Conservation (phyloP, 2,329 filamentous ascomycete species). For the Fusarium domesticum region DNA sequence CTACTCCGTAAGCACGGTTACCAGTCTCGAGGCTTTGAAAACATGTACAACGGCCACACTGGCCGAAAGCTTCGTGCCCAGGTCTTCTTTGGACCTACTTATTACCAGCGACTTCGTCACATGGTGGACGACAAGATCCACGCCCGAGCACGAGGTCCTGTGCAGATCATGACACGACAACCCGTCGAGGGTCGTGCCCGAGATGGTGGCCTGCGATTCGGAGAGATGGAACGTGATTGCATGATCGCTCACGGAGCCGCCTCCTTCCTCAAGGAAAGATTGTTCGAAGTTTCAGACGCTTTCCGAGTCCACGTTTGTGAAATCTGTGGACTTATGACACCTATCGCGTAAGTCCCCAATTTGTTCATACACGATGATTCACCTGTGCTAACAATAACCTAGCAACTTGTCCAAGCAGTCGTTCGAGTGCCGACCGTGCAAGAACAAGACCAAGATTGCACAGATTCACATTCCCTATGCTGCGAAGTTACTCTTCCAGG, state of each 20-base stretch:
- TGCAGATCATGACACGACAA: constrained; percentile 95
- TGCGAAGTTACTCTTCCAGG: constrained; percentile 97
- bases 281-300: constrained; percentile 96
- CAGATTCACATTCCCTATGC: constrained; percentile 98
- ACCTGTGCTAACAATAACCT: constrained; percentile 33
- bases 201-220: constrained; percentile 97
- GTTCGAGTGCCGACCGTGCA: constrained; percentile 95
- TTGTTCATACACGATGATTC: not conserved
- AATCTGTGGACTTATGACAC: constrained; percentile 98
- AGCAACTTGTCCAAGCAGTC: constrained; percentile 93
- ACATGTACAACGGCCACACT: constrained; percentile 99
- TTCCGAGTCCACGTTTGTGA: constrained; percentile 98
- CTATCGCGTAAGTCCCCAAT: constrained; percentile 92
- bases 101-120: constrained; percentile 96
- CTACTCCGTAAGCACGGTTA: constrained; percentile 87
- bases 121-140: constrained; percentile 99
- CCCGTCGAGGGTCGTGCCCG: constrained; percentile 97
- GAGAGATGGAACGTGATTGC: constrained; percentile 99
- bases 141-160: constrained; percentile 92
- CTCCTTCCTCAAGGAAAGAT: constrained; percentile 92
- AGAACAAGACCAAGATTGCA: constrained; percentile 98
- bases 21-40: constrained; percentile 94
- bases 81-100: constrained; percentile 95
- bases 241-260: constrained; percentile 99
- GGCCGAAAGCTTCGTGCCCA: constrained; percentile 90